phyloP scores from a whole-genome alignment of 495 filamentous ascomycete genomes.

The Penicillium antarcticum region DNA sequence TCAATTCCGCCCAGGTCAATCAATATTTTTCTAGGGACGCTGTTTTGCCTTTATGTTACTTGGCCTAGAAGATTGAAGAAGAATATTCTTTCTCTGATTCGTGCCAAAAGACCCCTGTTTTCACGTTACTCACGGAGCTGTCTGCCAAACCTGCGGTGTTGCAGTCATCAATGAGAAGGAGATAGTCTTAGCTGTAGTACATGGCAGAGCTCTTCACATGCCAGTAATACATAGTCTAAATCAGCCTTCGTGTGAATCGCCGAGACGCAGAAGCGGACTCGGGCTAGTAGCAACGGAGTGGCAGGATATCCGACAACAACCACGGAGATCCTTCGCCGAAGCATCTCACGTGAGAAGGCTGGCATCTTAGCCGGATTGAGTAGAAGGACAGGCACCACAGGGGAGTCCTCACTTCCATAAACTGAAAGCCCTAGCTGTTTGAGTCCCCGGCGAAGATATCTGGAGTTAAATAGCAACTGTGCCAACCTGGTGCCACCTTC shows the following conservation, averaged over 20 bases:
- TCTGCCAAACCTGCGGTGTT: too few relatives aligned
- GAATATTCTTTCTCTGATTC: too few relatives aligned
- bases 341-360: constrained; percentile 97
- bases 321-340: constrained; percentile 94
- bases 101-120: too few relatives aligned
- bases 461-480: constrained; percentile 95
- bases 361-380: constrained; percentile 98
- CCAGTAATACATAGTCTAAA: constrained; percentile 81
- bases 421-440: constrained; percentile 97
- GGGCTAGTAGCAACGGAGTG: constrained; percentile 91
- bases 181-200: constrained; percentile 94
- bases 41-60: too few relatives aligned
- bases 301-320: constrained; percentile 97
- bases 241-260: constrained; percentile 98
- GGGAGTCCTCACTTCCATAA: constrained; percentile 95
- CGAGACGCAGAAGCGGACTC: constrained; percentile 92
- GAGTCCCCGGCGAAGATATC: constrained; percentile 92
- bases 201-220: constrained; percentile 91
- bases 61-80: too few relatives aligned
- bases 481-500: constrained; percentile 92
- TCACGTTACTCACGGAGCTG: too few relatives aligned
- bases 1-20: too few relatives aligned
- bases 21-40: too few relatives aligned
- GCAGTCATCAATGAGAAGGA: too few relatives aligned
- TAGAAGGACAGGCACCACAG: constrained; percentile 88